Evolutionary conservation across 257 asterid genomes (phyloP), one percentile per base, ranked within the genome.

Genomic region (Lycium ferocissimum): DNA sequence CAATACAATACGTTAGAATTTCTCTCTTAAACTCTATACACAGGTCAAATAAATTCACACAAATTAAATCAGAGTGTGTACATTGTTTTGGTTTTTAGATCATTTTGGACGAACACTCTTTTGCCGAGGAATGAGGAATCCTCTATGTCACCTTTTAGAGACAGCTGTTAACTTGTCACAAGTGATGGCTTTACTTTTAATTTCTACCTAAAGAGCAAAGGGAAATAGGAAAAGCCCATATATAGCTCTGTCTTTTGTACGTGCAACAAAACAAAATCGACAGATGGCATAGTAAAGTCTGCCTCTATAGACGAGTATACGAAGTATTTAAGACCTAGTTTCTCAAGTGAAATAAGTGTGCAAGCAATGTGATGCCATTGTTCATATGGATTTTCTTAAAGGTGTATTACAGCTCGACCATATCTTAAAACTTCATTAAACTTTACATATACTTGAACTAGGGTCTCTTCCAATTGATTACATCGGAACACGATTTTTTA

Each of bases 101-200:
- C 6, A 3, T 49, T 75, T 7, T 6, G 38, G 17, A 2, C 45
- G 22, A 75, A 51, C 49, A 37, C n/a, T n/a, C n/a, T n/a, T n/a
- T n/a, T n/a, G n/a, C n/a, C 10, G 38, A 72, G 37, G 58, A 45
- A 10, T 72, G 38, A 72, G 37, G 58, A 45, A 10, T 72, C 80
- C 2, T n/a, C 20, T 49, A 22, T 26, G 81, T 22, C 81, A 75
- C 7, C 62, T n/a, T 51, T 13, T 22, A n/a, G 49, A 69, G 45
- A 75, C 81, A 75, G n/a, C 81, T 75, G 45, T 49, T 75, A 49
- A 75, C 18, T 69, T 69, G 78, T 13, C 53, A 69, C 33, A 69
- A 69, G 26, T 26, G 22, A 49, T 12, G n/a, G 81, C 61, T 49
- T 75, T 2, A 22, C 20, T 9, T 49, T 49, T 3, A 51, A 49